Percentiles rank a stretch among this genome's conserved stretches.
phyloP scores from a whole-genome alignment of 202 grass and related monocot species.

The Alloteropsis angusta region DNA sequence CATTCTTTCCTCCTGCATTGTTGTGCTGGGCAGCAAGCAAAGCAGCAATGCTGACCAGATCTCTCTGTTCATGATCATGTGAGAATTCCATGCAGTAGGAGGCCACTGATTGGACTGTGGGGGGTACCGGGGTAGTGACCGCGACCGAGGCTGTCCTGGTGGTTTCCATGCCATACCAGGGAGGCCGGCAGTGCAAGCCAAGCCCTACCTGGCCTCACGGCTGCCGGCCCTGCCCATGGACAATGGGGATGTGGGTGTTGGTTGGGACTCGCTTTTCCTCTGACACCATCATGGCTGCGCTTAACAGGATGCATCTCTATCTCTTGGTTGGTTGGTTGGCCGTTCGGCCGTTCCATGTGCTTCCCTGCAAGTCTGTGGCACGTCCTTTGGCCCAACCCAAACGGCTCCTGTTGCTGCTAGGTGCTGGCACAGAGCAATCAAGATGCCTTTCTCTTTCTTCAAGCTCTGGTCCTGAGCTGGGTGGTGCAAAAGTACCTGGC shows the following conservation, averaged over 20 bases:
- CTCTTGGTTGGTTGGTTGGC: slow-evolving; percentile 22
- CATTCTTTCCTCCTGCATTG: not conserved
- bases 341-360: slow-evolving; percentile 30
- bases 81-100: slow-evolving; percentile 12
- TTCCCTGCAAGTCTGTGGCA: slow-evolving; percentile 11
- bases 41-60: not conserved
- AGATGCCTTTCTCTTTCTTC: slow-evolving; percentile 12
- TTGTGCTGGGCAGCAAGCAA: not conserved
- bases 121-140: not conserved
- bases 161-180: slow-evolving; percentile 19
- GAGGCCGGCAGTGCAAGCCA: slow-evolving; percentile 5
- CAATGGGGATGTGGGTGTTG: slow-evolving; percentile 25
- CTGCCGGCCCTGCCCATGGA: slow-evolving; percentile 17
- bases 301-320: slow-evolving; percentile 23
- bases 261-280: slow-evolving; percentile 46
- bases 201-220: slow-evolving; percentile 19
- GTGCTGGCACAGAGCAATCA: slow-evolving; percentile 36
- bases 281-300: slow-evolving; percentile 34
- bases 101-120: slow-evolving; percentile 16
- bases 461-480: slow-evolving; percentile 19
- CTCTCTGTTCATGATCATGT: slow-evolving; percentile 12
- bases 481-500: slow-evolving; percentile 9
- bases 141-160: not conserved
- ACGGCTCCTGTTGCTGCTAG: slow-evolving; percentile 29
- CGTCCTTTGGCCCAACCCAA: slow-evolving; percentile 31